phyloP scores from a whole-genome alignment of 2,329 filamentous ascomycete species.

The Colletotrichum graminicola region DNA sequence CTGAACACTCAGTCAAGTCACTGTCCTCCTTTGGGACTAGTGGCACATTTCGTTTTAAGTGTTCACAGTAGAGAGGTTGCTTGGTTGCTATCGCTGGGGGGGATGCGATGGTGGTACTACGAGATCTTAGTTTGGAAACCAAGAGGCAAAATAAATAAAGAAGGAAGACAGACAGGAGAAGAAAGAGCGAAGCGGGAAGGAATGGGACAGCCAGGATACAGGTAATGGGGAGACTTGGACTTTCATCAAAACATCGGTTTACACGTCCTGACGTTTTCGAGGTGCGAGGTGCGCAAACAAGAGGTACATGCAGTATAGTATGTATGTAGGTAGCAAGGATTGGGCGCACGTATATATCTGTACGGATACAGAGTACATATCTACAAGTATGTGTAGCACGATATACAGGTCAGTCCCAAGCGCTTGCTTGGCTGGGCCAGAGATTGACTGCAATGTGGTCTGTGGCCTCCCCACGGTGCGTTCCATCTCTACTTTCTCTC shows the following conservation, averaged over 20 bases:
- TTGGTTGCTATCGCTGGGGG: not conserved
- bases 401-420: not conserved
- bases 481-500: conserved; percentile 5
- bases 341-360: not conserved
- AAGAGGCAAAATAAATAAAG: not conserved
- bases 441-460: not conserved
- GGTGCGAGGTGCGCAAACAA: not conserved
- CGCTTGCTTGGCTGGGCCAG: not conserved
- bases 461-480: not conserved
- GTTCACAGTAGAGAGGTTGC: not conserved
- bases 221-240: not conserved
- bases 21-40: conserved; percentile 9
- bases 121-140: conserved; percentile 24
- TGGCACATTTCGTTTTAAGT: not conserved
- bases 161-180: not conserved
- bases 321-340: not conserved
- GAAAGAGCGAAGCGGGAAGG: not conserved
- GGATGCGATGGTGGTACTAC: not conserved
- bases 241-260: too few relatives aligned
- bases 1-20: conserved; percentile 1
- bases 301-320: too few relatives aligned
- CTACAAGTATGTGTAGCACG: not conserved
- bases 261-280: not conserved
- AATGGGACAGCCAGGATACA: not conserved
- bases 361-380: not conserved